Base-by-base conservation (phyloP, 2,329 filamentous ascomycete species). In the Tricladium varicosporioides region DNA sequence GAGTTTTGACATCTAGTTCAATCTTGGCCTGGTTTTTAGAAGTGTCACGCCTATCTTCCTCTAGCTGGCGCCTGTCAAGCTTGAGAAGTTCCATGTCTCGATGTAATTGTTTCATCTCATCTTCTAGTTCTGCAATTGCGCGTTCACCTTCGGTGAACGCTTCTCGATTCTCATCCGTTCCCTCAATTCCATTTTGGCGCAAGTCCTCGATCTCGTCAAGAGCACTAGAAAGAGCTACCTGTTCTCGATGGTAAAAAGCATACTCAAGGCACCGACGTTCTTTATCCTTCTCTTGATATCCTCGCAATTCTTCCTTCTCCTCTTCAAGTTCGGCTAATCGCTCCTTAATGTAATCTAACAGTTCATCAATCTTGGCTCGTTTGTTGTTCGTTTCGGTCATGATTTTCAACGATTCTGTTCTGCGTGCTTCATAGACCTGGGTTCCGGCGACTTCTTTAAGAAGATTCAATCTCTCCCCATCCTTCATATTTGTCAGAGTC, bases 371-470 rank as follows among this genome's bases (percentile, higher is more conserved):
- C 75, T 97, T 97, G 47, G 87, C 81, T 60, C 92, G 86, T 77
- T 97, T 97, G 75, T 92, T 95, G 73, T 93, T 92, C 14, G 94
- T 97, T 65, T 99, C 94, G 60, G 86, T 85, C 91, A 99, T 96
- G 67, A 99, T 96, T 76, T 96, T 97, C 64, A 96, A 77, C 47
- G 91, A 96, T 73, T 99, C 93, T 27, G 91, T 83, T 60, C 95
- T 86, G 56, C 93, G 88, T 53, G 91, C 88, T 74, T 99, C 94
- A 74, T 99, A 99, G 46, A 97, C 92, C 68, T 97, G 92, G 7
- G 94, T 99, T 60, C 94, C 94, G 0, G 94, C 94, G n/a, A 99
- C 94, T 70, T 97, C 94, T 74, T 99, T 99, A 60, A 99, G 76
- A 58, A 99, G 78, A 64, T 89, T 92, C 61, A 99, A 76, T 52